phyloP scores from a whole-genome alignment of 208 protist species.

The Wallacemonas sp. region DNA sequence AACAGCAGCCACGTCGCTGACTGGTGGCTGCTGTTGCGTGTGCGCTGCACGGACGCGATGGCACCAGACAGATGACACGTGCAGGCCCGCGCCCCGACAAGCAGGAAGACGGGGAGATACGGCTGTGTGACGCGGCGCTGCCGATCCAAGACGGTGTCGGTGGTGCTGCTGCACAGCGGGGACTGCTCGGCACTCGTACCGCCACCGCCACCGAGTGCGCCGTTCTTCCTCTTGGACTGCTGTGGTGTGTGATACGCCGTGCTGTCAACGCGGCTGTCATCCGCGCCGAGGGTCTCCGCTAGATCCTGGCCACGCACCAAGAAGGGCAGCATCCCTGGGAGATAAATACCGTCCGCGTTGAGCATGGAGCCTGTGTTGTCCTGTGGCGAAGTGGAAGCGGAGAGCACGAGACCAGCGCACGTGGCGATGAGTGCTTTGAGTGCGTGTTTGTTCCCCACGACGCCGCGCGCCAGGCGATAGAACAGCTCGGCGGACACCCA shows the following conservation, averaged over 20 bases:
- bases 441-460: background rate
- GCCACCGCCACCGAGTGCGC: no score
- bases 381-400: background rate
- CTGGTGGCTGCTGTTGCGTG: background rate
- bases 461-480: conserved; percentile 8
- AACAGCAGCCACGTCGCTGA: conserved; percentile 35
- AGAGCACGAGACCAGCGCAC: background rate
- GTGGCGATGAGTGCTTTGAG: background rate
- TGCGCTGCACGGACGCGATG: conserved; percentile 19
- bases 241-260: background rate
- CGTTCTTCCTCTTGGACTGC: no score
- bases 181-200: no score
- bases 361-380: background rate
- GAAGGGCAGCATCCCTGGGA: conserved; percentile 35
- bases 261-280: background rate
- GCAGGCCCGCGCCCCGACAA: conserved; percentile 23
- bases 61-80: conserved; percentile 10
- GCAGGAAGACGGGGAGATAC: conserved; percentile 34
- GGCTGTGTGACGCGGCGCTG: conserved; percentile 5
- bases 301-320: conserved; percentile 25
- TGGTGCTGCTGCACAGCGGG: no score
- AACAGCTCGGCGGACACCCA: background rate
- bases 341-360: no score
- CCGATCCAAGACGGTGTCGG: background rate
- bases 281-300: background rate